Evolutionary conservation across 768 basidiomycete genomes (phyloP).

Genomic region (Podaxis carcinomalis): DNA sequence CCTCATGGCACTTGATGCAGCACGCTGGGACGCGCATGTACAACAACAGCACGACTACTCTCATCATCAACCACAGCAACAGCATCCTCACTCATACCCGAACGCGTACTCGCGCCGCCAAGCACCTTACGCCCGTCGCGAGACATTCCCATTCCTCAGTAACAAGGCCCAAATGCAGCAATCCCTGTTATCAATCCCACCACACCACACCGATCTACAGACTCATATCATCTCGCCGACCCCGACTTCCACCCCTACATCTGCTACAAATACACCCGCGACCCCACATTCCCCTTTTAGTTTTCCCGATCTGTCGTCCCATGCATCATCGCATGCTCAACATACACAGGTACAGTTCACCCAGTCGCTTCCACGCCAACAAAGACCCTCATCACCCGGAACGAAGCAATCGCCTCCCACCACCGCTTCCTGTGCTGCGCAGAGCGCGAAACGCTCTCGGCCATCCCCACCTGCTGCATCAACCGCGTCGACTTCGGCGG

Average conservation of each 20-base stretch:
- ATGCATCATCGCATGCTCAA: not conserved
- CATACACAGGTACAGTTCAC: not conserved
- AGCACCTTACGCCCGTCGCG: slow-evolving; percentile 14
- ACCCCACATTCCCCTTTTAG: slow-evolving; percentile 10
- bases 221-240: slow-evolving; percentile 8
- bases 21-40: slow-evolving; percentile 27
- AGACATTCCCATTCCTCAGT: slow-evolving; percentile 23
- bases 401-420: not conserved
- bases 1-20: slow-evolving; percentile 67
- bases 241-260: slow-evolving; percentile 6
- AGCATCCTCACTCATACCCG: slow-evolving; percentile 19
- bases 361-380: not conserved
- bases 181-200: slow-evolving; percentile 5
- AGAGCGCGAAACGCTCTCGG: not conserved
- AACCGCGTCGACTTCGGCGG: not conserved
- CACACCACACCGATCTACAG: not conserved
- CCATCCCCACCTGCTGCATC: slow-evolving; percentile 8
- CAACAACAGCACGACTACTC: slow-evolving; percentile 17
- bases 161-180: slow-evolving; percentile 16
- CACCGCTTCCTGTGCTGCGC: not conserved
- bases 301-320: slow-evolving; percentile 3
- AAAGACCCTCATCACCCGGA: not conserved
- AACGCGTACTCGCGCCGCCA: slow-evolving; percentile 12
- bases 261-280: slow-evolving; percentile 6
- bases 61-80: slow-evolving; percentile 15